Percentiles rank a stretch among this genome's conserved stretches.
phyloP scores from a whole-genome alignment of 768 basidiomycete species.

The Paxillus ammoniavirescens region DNA sequence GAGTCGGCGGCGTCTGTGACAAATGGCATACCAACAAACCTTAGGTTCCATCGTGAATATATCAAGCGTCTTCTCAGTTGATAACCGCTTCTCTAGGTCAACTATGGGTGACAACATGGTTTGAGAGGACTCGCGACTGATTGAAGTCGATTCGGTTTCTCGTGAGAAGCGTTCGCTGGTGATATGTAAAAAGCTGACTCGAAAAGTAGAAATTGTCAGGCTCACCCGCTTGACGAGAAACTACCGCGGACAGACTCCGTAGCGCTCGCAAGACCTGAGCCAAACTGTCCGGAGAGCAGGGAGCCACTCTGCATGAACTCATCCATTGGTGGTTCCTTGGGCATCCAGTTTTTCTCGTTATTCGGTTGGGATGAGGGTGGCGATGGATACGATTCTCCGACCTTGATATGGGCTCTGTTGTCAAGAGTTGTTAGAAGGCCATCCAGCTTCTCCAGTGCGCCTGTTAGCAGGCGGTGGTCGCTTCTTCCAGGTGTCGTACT shows the following conservation, averaged over 20 bases:
- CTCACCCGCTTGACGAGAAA: slow-evolving; percentile 58
- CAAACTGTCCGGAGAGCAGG: slow-evolving; percentile 23
- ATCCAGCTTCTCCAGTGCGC: slow-evolving; percentile 81
- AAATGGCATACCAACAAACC: slow-evolving; percentile 41
- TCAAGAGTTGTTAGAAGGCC: slow-evolving; percentile 67
- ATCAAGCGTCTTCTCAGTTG: slow-evolving; percentile 79
- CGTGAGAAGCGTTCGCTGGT: slow-evolving; percentile 58
- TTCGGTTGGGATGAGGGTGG: neutral
- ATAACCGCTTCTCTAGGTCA: slow-evolving; percentile 79
- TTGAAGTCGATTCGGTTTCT: slow-evolving; percentile 55
- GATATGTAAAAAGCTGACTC: slow-evolving; percentile 6
- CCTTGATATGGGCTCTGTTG: slow-evolving; percentile 45
- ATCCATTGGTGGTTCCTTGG: neutral
- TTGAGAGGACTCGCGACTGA: slow-evolving; percentile 50
- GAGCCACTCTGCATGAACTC: slow-evolving; percentile 1
- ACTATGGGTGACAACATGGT: slow-evolving; percentile 57
- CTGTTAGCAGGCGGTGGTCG: slow-evolving; percentile 79
- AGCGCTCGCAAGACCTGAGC: slow-evolving; percentile 38
- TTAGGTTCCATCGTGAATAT: slow-evolving; percentile 95
- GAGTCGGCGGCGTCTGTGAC: slow-evolving; percentile 1
- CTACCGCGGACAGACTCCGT: slow-evolving; percentile 52
- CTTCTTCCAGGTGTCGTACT: slow-evolving; percentile 83
- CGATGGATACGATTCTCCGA: slow-evolving; percentile 6
- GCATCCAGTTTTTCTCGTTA: neutral
- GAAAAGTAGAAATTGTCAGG: slow-evolving; percentile 1